Evolutionary conservation across 164 flowering plant genomes (phyloP).

Genomic region (Magnolia changhungtana): DNA sequence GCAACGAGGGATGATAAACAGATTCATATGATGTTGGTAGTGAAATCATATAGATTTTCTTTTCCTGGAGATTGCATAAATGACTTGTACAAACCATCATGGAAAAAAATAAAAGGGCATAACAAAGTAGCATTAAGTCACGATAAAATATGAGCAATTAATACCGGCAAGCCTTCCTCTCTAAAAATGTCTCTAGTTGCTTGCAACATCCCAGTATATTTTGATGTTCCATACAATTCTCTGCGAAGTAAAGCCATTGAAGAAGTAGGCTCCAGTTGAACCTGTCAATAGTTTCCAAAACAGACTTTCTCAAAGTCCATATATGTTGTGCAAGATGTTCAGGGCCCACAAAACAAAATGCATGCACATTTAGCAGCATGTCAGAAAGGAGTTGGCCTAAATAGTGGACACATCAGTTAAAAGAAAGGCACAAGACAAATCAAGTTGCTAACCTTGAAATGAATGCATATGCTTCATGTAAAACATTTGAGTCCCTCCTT

Average conservation of each 20-base stretch:
- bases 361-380: not conserved
- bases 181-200: conserved; percentile 81
- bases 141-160: not conserved
- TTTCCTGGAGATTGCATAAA: no score
- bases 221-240: conserved; percentile 49
- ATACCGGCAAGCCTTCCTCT: conserved; percentile 92
- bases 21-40: not conserved
- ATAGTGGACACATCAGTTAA: not conserved
- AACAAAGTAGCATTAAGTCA: not conserved
- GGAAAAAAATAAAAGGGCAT: no score
- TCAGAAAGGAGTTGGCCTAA: not conserved
- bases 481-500: not conserved
- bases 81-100: no score
- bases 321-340: not conserved
- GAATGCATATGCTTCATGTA: no score
- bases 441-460: not conserved
- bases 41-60: no score
- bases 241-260: conserved; percentile 61
- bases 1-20: not conserved
- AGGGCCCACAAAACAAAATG: not conserved
- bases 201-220: conserved; percentile 87
- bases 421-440: not conserved
- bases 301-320: conserved; percentile 5
- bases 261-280: conserved; percentile 92
- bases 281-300: conserved; percentile 39